Evolutionary conservation across 2,329 filamentous ascomycete genomes (phyloP).

Genomic region (Pseudonectria foliicola): DNA sequence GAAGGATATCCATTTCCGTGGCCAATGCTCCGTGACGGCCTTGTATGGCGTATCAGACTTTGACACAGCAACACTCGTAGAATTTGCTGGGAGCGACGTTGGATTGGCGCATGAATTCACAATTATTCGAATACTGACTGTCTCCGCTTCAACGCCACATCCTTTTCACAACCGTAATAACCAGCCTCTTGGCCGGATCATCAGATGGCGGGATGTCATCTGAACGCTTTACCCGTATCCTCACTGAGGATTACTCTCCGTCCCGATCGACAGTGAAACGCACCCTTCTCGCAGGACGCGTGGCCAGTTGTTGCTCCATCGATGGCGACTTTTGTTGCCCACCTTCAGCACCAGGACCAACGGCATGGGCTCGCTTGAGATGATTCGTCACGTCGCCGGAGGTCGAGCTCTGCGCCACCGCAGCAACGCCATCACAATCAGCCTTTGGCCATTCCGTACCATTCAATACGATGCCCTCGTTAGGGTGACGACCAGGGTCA

Average conservation of each 20-base stretch:
- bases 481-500: conserved; percentile 33
- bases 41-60: too few species aligned
- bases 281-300: conserved; percentile 26
- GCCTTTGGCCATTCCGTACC: conserved; percentile 12
- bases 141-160: too few species aligned
- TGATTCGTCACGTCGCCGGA: conserved; percentile 8
- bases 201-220: too few species aligned
- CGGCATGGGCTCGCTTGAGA: conserved; percentile 19
- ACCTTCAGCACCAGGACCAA: conserved; percentile 8
- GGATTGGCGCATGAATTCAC: too few species aligned
- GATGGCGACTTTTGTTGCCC: conserved; percentile 8
- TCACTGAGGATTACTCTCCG: conserved; percentile 9
- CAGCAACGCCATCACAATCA: too few species aligned
- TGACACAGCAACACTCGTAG: too few species aligned
- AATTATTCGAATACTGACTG: too few species aligned
- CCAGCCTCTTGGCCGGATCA: too few species aligned
- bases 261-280: conserved; percentile 22
- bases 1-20: too few species aligned
- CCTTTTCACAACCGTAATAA: too few species aligned
- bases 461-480: conserved; percentile 37
- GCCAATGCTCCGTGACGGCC: too few species aligned
- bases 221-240: neutral
- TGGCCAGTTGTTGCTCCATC: conserved; percentile 9
- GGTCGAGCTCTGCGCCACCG: conserved; percentile 3
- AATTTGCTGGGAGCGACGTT: too few species aligned